Conservation (phyloP, 2,329 filamentous ascomycete genomes). For the Verticillium dahliae region DNA sequence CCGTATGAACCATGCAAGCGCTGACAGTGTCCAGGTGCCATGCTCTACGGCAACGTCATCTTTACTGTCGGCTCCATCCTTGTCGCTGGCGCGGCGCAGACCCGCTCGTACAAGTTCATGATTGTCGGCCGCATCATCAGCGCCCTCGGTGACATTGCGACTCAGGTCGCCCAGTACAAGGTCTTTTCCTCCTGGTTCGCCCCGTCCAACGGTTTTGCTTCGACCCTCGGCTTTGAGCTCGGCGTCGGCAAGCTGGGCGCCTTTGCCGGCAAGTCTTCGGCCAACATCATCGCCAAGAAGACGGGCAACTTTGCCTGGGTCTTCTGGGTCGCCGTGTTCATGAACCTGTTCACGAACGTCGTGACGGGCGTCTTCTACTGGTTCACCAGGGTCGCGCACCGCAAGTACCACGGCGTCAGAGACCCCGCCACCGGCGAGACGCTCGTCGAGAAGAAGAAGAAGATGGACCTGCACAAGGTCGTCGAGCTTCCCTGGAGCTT, state of each 20-base stretch:
- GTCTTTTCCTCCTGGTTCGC: constrained; percentile 61
- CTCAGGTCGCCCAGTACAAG: constrained; percentile 58
- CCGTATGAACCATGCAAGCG: too few relatives aligned
- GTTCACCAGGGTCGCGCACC: constrained; percentile 45
- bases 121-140: constrained; percentile 48
- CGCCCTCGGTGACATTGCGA: constrained; percentile 56
- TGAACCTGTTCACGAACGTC: constrained; percentile 57
- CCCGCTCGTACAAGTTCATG: constrained; percentile 54
- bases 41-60: constrained; percentile 55
- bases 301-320: constrained; percentile 56
- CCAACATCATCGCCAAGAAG: constrained; percentile 50
- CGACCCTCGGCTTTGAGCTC: constrained; percentile 53
- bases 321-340: constrained; percentile 55
- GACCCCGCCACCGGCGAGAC: constrained; percentile 53
- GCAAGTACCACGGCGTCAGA: constrained; percentile 34
- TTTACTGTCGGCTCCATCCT: constrained; percentile 52
- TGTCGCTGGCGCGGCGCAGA: constrained; percentile 49
- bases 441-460: constrained; percentile 53
- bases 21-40: constrained; percentile 29
- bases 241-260: constrained; percentile 55
- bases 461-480: constrained; percentile 49
- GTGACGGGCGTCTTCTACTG: constrained; percentile 46
- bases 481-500: constrained; percentile 53
- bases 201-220: constrained; percentile 54
- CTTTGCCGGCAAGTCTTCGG: constrained; percentile 53